Conservation (phyloP, 1,139 yeast species). For the Geotrichum phurueaensis region DNA sequence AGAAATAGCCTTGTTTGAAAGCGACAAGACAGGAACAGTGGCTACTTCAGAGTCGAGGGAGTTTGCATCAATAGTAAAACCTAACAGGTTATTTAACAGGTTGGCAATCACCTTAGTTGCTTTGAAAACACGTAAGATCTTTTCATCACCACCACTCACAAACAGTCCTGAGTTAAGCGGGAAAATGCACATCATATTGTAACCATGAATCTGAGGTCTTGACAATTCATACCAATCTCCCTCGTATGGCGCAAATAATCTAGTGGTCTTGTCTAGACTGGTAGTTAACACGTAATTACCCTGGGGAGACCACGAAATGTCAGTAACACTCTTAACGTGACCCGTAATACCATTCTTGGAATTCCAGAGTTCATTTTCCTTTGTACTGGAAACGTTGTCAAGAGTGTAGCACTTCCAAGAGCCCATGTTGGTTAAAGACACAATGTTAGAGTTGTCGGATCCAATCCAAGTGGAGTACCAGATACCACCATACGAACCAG, state of each 20-base stretch:
- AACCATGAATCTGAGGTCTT: slow-evolving; percentile 97
- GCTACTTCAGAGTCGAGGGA: slow-evolving; percentile 60
- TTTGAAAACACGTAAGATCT: slow-evolving; percentile 81
- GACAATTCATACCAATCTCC: slow-evolving; percentile 82
- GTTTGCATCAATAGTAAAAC: slow-evolving; percentile 37
- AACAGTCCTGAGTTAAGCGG: slow-evolving; percentile 56
- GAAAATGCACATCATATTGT: slow-evolving; percentile 85
- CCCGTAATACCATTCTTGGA: slow-evolving; percentile 69
- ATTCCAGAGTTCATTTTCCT: slow-evolving; percentile 39
- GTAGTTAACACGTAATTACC: slow-evolving; percentile 71
- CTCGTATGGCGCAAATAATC: slow-evolving; percentile 58
- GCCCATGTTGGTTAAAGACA: slow-evolving; percentile 72
- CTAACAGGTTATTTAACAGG: slow-evolving; percentile 52
- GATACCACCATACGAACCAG: slow-evolving; percentile 97
- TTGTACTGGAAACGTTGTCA: slow-evolving; percentile 19
- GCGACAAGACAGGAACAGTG: slow-evolving; percentile 84
- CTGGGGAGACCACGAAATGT: slow-evolving; percentile 66
- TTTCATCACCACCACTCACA: slow-evolving; percentile 95
- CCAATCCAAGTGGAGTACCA: slow-evolving; percentile 84
- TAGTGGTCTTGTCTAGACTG: slow-evolving; percentile 87
- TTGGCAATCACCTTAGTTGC: slow-evolving; percentile 76
- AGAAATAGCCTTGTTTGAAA: slow-evolving; percentile 62
- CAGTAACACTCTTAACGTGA: slow-evolving; percentile 67
- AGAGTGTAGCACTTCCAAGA: slow-evolving; percentile 75
- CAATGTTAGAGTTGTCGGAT: slow-evolving; percentile 54